These are phyloP conservation scores for Starmerella etchellsii DNA, from an alignment of 805 yeast genomes.

Conservation along the genomic window DNA sequence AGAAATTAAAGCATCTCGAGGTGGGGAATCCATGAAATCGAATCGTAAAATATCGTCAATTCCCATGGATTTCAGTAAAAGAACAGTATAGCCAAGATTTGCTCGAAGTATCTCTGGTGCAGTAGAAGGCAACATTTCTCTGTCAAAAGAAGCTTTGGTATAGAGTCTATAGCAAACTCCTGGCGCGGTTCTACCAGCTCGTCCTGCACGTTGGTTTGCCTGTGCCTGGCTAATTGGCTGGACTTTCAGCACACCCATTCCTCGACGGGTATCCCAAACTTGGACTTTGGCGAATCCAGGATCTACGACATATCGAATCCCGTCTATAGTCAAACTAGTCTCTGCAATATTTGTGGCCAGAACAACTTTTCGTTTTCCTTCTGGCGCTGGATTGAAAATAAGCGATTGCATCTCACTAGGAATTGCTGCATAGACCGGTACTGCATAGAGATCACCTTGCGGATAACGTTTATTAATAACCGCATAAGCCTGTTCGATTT, in stretches of 20 bases:
- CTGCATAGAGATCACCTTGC: constrained; percentile 45
- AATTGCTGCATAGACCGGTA: constrained; percentile 84
- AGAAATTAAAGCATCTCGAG: constrained; percentile 53
- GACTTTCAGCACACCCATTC: constrained; percentile 78
- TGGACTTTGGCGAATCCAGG: constrained; percentile 92
- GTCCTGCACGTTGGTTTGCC: constrained; percentile 92
- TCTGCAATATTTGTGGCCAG: constrained; percentile 96
- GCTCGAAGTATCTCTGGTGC: constrained; percentile 87
- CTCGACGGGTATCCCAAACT: constrained; percentile 71
- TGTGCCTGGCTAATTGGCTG: constrained; percentile 89
- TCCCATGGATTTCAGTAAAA: constrained; percentile 70
- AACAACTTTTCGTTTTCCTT: constrained; percentile 67
- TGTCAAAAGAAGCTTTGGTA: constrained; percentile 67
- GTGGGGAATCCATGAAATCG: constrained; percentile 87
- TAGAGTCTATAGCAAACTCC: constrained; percentile 86
- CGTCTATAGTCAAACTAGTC: constrained; percentile 90
- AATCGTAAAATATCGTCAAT: constrained; percentile 68
- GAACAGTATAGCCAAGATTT: constrained; percentile 62
- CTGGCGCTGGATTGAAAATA: constrained; percentile 82
- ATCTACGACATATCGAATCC: constrained; percentile 87
- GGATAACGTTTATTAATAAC: constrained; percentile 42
- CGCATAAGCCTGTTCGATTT: constrained; percentile 79
- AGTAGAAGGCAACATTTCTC: constrained; percentile 67
- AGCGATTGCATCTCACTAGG: constrained; percentile 71
- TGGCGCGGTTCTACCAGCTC: constrained; percentile 97